Evolutionary conservation across 208 protist species (phyloP).

Genomic region (Trypanosomatidae sp.): DNA sequence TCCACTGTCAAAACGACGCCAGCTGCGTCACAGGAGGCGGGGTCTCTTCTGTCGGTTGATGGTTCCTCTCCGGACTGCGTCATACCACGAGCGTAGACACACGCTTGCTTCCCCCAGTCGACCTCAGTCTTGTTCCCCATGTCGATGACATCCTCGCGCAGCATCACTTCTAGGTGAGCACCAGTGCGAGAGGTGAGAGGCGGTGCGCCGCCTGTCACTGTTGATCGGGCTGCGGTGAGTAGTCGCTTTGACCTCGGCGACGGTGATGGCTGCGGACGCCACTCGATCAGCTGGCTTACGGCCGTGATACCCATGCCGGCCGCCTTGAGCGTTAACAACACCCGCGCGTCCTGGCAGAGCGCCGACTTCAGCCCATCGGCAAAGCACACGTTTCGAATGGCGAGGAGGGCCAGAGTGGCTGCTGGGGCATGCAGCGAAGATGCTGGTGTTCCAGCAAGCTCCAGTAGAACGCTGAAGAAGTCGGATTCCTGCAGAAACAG

Average conservation of each 20-base stretch:
- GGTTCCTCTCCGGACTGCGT: not conserved
- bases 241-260: not conserved
- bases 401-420: constrained; percentile 62
- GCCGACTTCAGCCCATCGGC: constrained; percentile 48
- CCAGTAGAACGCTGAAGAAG: constrained; percentile 67
- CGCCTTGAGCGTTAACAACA: constrained; percentile 72
- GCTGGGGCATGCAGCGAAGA: constrained; percentile 1
- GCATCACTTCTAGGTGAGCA: constrained; percentile 3
- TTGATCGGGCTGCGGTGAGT: not conserved
- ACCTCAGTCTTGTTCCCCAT: constrained; percentile 16
- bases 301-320: constrained; percentile 39
- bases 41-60: not conserved
- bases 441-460: constrained; percentile 34
- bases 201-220: not conserved
- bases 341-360: constrained; percentile 72
- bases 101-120: constrained; percentile 28
- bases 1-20: not conserved
- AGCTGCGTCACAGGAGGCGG: not conserved
- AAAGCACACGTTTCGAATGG: constrained; percentile 81
- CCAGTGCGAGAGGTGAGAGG: not conserved
- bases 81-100: constrained; percentile 14
- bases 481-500: constrained; percentile 33
- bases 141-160: constrained; percentile 25
- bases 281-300: constrained; percentile 28
- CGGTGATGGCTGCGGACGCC: not conserved